A percentile compares a stretch with the other conserved stretches of the same genome.
Evolutionary conservation across 352 stramenopile genomes (phyloP).

Genomic region (Globisporangium yorkense): DNA sequence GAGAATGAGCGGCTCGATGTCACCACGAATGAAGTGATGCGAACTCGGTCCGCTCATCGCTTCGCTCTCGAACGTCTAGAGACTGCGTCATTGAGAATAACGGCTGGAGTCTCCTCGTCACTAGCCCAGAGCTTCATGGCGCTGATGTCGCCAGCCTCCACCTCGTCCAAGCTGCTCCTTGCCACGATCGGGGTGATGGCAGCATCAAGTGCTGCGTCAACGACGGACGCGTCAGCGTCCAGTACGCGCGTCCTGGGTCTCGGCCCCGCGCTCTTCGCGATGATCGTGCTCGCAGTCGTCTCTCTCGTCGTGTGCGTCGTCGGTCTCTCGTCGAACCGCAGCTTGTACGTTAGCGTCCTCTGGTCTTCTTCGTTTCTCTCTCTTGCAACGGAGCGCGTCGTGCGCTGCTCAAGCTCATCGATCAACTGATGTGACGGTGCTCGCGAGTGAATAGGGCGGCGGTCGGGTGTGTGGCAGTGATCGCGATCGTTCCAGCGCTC

Average conservation of each 20-base stretch:
- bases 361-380: not conserved
- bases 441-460: conserved; percentile 16
- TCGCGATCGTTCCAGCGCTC: conserved; percentile 20
- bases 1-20: not conserved
- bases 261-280: conserved; percentile 27
- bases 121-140: not conserved
- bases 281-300: conserved; percentile 27
- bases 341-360: conserved; percentile 7
- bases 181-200: not conserved
- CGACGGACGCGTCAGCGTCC: not conserved
- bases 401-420: too few relatives aligned
- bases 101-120: too few relatives aligned
- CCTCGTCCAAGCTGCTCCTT: too few relatives aligned
- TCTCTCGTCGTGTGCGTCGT: conserved; percentile 24
- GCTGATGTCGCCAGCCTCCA: not conserved
- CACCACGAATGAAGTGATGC: too few relatives aligned
- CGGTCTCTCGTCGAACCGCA: conserved; percentile 18
- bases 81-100: too few relatives aligned
- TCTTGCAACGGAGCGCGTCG: not conserved
- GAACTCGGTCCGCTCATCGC: not conserved
- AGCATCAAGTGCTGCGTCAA: not conserved
- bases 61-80: too few relatives aligned
- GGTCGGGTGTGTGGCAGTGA: conserved; percentile 16
- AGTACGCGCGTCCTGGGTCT: conserved; percentile 17
- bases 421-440: too few relatives aligned